Percentiles rank a stretch among this genome's conserved stretches.
phyloP scores from a whole-genome alignment of 2,329 filamentous ascomycete species.

The Ascochyta viciae-villosae region DNA sequence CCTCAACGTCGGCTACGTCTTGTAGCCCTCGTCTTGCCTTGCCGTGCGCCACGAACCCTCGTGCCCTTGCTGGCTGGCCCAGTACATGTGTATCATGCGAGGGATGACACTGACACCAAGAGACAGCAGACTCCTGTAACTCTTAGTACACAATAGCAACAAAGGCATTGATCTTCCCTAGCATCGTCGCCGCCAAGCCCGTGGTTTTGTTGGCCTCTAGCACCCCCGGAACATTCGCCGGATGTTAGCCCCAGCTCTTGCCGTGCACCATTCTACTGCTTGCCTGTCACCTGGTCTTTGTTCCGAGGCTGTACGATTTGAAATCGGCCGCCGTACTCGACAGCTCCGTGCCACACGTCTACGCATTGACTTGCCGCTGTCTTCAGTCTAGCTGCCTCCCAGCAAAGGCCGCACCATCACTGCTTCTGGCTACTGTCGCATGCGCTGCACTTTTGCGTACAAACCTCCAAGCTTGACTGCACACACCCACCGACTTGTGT shows the following conservation, averaged over 20 bases:
- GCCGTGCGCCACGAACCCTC: slow-evolving; percentile 26
- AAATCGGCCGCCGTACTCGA: slow-evolving; percentile 4
- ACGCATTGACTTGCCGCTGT: slow-evolving; percentile 25
- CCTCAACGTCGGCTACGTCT: slow-evolving; percentile 14
- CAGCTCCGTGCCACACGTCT: slow-evolving; percentile 16
- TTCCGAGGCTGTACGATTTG: neutral
- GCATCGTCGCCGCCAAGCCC: slow-evolving; percentile 27
- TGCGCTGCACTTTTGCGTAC: slow-evolving; percentile 15
- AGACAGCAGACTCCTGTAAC: slow-evolving; percentile 33
- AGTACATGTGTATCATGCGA: slow-evolving; percentile 38
- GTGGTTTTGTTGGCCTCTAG: slow-evolving; percentile 20
- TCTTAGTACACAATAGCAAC: slow-evolving; percentile 27
- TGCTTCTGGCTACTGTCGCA: slow-evolving; percentile 12
- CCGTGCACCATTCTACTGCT: slow-evolving; percentile 6
- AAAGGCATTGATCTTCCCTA: slow-evolving; percentile 16
- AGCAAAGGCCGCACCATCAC: slow-evolving; percentile 22
- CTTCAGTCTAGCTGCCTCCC: slow-evolving; percentile 5
- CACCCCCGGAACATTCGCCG: slow-evolving; percentile 27
- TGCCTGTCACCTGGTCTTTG: neutral
- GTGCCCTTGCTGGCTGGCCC: slow-evolving; percentile 26
- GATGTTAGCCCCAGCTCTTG: slow-evolving; percentile 19
- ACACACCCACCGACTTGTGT: slow-evolving; percentile 35
- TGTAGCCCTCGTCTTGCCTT: slow-evolving; percentile 27
- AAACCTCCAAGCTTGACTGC: neutral
- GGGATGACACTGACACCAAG: slow-evolving; percentile 34